Base-by-base conservation (phyloP, 495 filamentous ascomycete genomes). In the Aspergillus bertholletiae region DNA sequence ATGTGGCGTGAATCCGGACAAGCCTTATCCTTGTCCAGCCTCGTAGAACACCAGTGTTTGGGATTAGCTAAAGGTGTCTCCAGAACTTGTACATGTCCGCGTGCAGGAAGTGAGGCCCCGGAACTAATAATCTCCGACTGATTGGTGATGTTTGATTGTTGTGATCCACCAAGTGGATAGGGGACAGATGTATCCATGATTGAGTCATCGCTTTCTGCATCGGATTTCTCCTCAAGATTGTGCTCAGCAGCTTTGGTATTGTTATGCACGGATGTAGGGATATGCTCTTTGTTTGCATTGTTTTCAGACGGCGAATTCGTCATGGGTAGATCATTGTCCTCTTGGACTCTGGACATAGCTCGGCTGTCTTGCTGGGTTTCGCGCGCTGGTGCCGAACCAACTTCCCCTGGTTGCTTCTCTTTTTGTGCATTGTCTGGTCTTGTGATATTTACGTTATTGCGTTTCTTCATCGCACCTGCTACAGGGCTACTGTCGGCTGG, bases 181-280 rank as follows among this genome's bases (percentile, higher is more conserved):
- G 82, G 83, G 5, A 81, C 65, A 61, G 74, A 72, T 13, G 79
- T 61, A 41, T 84, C 81, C 63, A 85, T 74, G n/a, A 75, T 73
- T 2, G 73, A 74, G 8, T 85, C 83, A 15, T 75, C 73, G 52
- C 62, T 68, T 30, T 64, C 64, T 40, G 49, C 55, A 32, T 67
- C 66, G 12, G 67, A 67, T 43, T 67, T 61, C 18, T 53, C 40
- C 11, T 41, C 27, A 27, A 2, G 3, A 22, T 18, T 30, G 26
- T 54, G 34, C 2, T 18, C 7, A 17, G 17, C 21, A 24, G 11
- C 34, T 37, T 15, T 37, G 17, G 35, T 18, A 4, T 27, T 20
- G 34, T 26, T 17, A 7, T 34, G 20, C 9, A 13, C 20, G 5
- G n/a, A 18, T 43, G 2, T 18, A 43, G 18, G n/a, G 9, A 5